A percentile compares a stretch with the other conserved stretches of the same genome.
Evolutionary conservation across 768 basidiomycete genomes (phyloP).

Genomic region (Lactarius evosmus): DNA sequence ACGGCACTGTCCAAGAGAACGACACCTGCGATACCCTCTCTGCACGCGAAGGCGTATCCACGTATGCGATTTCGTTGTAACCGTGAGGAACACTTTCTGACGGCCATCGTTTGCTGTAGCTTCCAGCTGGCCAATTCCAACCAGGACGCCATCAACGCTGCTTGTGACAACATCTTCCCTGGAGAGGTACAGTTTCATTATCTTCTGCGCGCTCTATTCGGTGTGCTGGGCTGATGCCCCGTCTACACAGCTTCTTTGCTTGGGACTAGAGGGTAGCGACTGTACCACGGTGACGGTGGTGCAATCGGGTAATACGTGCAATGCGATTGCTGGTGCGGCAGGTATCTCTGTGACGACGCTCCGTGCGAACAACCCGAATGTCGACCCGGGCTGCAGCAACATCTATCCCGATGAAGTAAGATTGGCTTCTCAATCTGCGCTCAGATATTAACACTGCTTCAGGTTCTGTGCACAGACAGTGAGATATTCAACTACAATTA

Average conservation of each 20-base stretch:
- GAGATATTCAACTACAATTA: neutral
- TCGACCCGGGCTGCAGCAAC: conserved; percentile 54
- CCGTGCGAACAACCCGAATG: conserved; percentile 72
- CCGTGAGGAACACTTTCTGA: neutral
- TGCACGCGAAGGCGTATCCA: conserved; percentile 44
- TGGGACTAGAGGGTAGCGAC: conserved; percentile 55
- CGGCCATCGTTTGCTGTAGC: conserved; percentile 31
- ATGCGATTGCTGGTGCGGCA: conserved; percentile 37
- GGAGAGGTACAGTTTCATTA: conserved; percentile 41
- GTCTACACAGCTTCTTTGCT: conserved; percentile 41
- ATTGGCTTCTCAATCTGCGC: neutral
- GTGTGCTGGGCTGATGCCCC: neutral
- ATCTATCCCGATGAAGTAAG: conserved; percentile 73
- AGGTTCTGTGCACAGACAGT: conserved; percentile 4
- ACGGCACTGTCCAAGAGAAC: conserved; percentile 45
- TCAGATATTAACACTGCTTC: neutral
- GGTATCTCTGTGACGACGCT: conserved; percentile 54
- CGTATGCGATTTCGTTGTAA: conserved; percentile 34
- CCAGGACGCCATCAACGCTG: conserved; percentile 44
- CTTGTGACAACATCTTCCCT: conserved; percentile 53
- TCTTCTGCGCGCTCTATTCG: neutral
- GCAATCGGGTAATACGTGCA: conserved; percentile 50
- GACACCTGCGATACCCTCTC: conserved; percentile 60
- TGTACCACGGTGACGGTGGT: conserved; percentile 53
- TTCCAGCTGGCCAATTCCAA: conserved; percentile 60